phyloP scores from a whole-genome alignment of 768 basidiomycete species.

The Lactifluus hygrophoroides region DNA sequence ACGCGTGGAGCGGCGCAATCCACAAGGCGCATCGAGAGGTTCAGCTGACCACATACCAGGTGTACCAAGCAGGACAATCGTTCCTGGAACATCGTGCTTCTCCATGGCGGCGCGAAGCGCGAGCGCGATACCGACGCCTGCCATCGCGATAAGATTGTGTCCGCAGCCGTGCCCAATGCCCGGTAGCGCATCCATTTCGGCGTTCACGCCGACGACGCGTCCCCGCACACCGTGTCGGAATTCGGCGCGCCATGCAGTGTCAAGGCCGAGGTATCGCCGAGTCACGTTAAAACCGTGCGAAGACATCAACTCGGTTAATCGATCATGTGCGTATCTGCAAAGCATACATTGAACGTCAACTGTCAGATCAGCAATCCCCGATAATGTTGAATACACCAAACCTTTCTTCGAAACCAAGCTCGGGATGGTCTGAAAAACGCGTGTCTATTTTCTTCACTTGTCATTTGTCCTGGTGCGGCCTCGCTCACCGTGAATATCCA shows the following conservation, averaged over 20 bases:
- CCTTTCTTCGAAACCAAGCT: slow-evolving; percentile 59
- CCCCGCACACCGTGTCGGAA: slow-evolving; percentile 51
- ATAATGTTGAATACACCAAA: slow-evolving; percentile 26
- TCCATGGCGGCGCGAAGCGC: slow-evolving; percentile 63
- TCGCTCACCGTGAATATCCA: slow-evolving; percentile 60
- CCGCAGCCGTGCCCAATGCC: slow-evolving; percentile 61
- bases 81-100: slow-evolving; percentile 54
- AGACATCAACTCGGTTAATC: slow-evolving; percentile 58
- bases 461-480: neutral
- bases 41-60: slow-evolving; percentile 32
- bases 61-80: slow-evolving; percentile 67
- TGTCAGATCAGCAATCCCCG: neutral
- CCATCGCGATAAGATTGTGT: slow-evolving; percentile 76
- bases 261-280: slow-evolving; percentile 56
- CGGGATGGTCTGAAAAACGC: slow-evolving; percentile 46
- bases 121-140: slow-evolving; percentile 66
- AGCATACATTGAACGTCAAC: neutral
- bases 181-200: slow-evolving; percentile 64
- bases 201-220: slow-evolving; percentile 66
- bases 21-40: neutral
- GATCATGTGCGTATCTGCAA: slow-evolving; percentile 61
- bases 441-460: neutral
- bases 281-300: slow-evolving; percentile 64
- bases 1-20: neutral
- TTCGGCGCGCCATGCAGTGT: slow-evolving; percentile 74